Evolutionary conservation across 176 grass and related monocot species (phyloP).

Genomic region (Eragrostis curvula): DNA sequence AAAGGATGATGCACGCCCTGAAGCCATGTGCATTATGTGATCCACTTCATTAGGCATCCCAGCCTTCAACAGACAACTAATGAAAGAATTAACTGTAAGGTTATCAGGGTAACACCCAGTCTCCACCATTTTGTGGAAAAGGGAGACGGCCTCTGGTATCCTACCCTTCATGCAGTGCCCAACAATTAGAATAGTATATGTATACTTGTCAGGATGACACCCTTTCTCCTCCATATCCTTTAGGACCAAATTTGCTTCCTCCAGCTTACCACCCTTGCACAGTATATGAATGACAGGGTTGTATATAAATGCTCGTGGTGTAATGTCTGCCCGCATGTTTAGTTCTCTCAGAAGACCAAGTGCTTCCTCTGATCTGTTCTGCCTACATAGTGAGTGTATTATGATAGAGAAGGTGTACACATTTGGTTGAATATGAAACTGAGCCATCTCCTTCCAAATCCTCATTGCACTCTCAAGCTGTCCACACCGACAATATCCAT

Average conservation of each 20-base stretch:
- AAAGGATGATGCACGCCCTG: constrained; percentile 45
- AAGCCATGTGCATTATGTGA: constrained; percentile 62
- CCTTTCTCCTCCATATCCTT: constrained; percentile 68
- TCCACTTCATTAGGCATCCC: constrained; percentile 84
- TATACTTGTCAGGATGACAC: constrained; percentile 87
- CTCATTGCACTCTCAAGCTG: constrained; percentile 71
- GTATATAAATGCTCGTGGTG: constrained; percentile 79
- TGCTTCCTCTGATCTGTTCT: constrained; percentile 76
- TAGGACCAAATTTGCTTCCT: constrained; percentile 73
- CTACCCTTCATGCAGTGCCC: constrained; percentile 97
- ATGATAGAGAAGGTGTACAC: constrained; percentile 76
- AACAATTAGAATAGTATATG: constrained; percentile 90
- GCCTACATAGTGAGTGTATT: constrained; percentile 78
- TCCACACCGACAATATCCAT: constrained; percentile 81
- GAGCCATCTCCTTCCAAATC: constrained; percentile 77
- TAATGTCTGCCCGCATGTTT: constrained; percentile 62
- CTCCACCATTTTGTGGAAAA: constrained; percentile 80
- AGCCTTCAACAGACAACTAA: constrained; percentile 87
- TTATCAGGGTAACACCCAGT: constrained; percentile 77
- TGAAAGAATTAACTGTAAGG: constrained; percentile 69
- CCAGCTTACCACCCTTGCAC: constrained; percentile 75
- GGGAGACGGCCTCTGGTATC: constrained; percentile 65
- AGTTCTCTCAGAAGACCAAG: constrained; percentile 61
- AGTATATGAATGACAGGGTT: constrained; percentile 84
- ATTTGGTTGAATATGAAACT: constrained; percentile 66